Base-by-base conservation (phyloP, 2,329 filamentous ascomycete genomes). In the Paraphoma chrysanthemicola region DNA sequence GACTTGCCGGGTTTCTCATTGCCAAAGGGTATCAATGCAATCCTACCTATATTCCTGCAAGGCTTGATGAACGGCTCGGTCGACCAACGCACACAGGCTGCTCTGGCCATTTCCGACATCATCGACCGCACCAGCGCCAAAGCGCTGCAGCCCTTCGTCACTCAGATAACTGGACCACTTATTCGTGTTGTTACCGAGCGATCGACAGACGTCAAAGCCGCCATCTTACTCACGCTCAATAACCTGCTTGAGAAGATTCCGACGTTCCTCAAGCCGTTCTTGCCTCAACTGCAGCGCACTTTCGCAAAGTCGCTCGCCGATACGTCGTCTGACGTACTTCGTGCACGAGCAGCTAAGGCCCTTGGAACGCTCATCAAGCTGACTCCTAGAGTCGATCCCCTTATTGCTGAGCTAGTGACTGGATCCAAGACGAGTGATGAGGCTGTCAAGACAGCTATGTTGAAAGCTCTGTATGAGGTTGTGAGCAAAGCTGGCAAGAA, bases 131-230 rank as follows among this genome's bases (percentile, higher is more conserved):
- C 95, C 28, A 94, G 89, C 76, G 87, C 92, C 64, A 89, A 93
- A 56, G 89, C 93, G 17, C 82, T 99, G 60, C 96, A 95, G 78
- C 92, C 93, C 7, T 98, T 96, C 70, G 95, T 99, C 57, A 97
- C 94, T 30, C 93, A 97, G 72, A 97, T 99, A 67, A 98, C 96
- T 5, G 95, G 95, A 73, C 95, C 96, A 18, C 86, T 99, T 51
- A 99, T 99, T 77, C 91, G 95, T 85, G 94, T 98, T 18, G 93
- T 99, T 16, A 97, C 95, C 5, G 95, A 99, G 77, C 88, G 94
- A 60, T 97, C 95, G 2, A 93, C 93, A 2, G 96, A 99, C 49
- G 93, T 99, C 77, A 98, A 97, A 80, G 90, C 92, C 58, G 95
- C 95, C 42, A 97, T 99, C 74, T 83, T 99, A 59, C 85, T 96